Evolutionary conservation across 352 stramenopile genomes (phyloP).

Genomic region (Phytophthora tentaculata): DNA sequence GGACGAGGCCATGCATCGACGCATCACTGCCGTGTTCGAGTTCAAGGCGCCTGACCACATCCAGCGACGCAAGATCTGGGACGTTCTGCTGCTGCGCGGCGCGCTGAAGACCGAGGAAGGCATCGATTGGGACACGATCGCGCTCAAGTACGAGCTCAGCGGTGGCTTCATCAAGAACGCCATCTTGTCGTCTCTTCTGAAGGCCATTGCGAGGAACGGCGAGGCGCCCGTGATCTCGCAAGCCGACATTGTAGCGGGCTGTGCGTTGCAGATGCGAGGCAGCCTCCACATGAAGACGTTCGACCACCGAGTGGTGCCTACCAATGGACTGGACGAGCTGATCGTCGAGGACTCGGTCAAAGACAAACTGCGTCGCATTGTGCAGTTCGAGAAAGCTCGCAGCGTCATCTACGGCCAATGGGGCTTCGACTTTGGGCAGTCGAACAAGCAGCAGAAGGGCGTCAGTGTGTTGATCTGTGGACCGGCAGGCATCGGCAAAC

Average conservation of each 20-base stretch:
- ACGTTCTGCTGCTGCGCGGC: conserved; percentile 64
- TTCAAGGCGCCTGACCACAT: conserved; percentile 88
- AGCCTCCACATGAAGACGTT: conserved; percentile 92
- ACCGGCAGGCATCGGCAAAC: conserved; percentile 76
- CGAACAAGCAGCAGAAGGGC: conserved; percentile 86
- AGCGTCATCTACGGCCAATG: conserved; percentile 89
- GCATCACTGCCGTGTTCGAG: conserved; percentile 90
- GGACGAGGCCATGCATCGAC: conserved; percentile 91
- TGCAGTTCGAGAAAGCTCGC: conserved; percentile 86
- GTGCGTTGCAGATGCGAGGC: conserved; percentile 87
- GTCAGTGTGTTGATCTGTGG: conserved; percentile 79
- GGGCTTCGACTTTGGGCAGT: conserved; percentile 84
- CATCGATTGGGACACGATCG: conserved; percentile 87
- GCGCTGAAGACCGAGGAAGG: conserved; percentile 59
- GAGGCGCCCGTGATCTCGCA: conserved; percentile 74
- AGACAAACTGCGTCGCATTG: conserved; percentile 67
- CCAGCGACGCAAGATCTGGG: conserved; percentile 86
- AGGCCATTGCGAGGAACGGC: conserved; percentile 68
- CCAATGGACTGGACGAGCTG: conserved; percentile 72
- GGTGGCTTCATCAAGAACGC: conserved; percentile 93
- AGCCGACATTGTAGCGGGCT: conserved; percentile 79
- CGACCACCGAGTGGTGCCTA: conserved; percentile 84
- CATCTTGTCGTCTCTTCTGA: conserved; percentile 83
- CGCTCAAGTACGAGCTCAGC: conserved; percentile 89
- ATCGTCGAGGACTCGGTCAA: conserved; percentile 76